These are phyloP conservation scores for Xylariaceae sp. DNA, from an alignment of 2,329 filamentous ascomycete genomes.

Conservation along the genomic window DNA sequence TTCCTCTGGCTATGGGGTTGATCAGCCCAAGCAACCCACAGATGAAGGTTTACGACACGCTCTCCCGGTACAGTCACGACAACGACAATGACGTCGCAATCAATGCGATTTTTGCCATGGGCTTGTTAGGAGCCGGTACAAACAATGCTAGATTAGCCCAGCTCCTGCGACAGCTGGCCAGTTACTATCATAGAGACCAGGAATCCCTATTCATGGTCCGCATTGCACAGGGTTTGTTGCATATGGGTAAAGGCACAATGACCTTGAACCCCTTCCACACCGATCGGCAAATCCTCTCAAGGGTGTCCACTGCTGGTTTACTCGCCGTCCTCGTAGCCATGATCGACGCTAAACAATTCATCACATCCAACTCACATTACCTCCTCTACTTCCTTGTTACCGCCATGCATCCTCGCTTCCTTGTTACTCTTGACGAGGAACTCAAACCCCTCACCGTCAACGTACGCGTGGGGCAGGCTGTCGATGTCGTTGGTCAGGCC, in stretches of 20 bases:
- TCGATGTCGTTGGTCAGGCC: slow-evolving; percentile 96
- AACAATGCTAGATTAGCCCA: slow-evolving; percentile 97
- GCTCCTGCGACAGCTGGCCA: slow-evolving; percentile 87
- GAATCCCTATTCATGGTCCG: slow-evolving; percentile 98
- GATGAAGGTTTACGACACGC: slow-evolving; percentile 99
- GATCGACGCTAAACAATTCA: slow-evolving; percentile 90
- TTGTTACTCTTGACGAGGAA: slow-evolving; percentile 93
- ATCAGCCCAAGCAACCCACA: slow-evolving; percentile 97
- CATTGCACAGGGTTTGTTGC: slow-evolving; percentile 92
- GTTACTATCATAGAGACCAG: slow-evolving; percentile 96
- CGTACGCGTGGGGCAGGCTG: slow-evolving; percentile 94
- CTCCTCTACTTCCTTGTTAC: slow-evolving; percentile 96
- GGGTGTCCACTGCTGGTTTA: slow-evolving; percentile 84
- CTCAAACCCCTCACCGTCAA: slow-evolving; percentile 93
- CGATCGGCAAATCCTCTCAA: slow-evolving; percentile 90
- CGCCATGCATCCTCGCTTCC: slow-evolving; percentile 94
- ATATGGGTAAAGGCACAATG: slow-evolving; percentile 99
- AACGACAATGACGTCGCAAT: slow-evolving; percentile 98
- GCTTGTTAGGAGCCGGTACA: slow-evolving; percentile 90
- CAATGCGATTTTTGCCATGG: slow-evolving; percentile 99
- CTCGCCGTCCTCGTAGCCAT: slow-evolving; percentile 88
- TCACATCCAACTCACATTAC: slow-evolving; percentile 71
- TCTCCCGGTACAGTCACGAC: slow-evolving; percentile 97
- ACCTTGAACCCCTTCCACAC: slow-evolving; percentile 99
- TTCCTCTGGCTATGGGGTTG: slow-evolving; percentile 93